A percentile compares a stretch with the other conserved stretches of the same genome.
phyloP scores from a whole-genome alignment of 805 yeast genomes.

The Zygosaccharomyces rouxii region DNA sequence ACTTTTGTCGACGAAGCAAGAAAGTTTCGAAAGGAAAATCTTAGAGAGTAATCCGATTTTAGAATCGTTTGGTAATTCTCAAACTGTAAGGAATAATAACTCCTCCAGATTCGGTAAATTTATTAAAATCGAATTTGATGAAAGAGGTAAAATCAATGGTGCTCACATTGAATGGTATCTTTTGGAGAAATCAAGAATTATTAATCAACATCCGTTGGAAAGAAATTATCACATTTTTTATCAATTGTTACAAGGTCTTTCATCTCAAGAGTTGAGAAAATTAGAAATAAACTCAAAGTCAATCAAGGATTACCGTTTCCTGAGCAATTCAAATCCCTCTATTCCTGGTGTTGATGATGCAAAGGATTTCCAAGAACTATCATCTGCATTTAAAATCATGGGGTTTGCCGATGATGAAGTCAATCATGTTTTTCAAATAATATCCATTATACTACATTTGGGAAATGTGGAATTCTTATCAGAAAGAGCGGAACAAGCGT shows the following conservation, averaged over 20 bases:
- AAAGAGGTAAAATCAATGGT: slow-evolving; percentile 64
- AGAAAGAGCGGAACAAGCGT: slow-evolving; percentile 71
- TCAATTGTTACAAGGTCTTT: slow-evolving; percentile 70
- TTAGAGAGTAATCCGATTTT: slow-evolving; percentile 91
- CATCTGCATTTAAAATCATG: slow-evolving; percentile 66
- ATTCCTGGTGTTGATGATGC: slow-evolving; percentile 77
- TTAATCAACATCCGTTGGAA: slow-evolving; percentile 67
- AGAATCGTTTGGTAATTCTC: slow-evolving; percentile 96
- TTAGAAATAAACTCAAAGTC: slow-evolving; percentile 40
- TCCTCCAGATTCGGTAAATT: slow-evolving; percentile 97
- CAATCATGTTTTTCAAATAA: slow-evolving; percentile 53
- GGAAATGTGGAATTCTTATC: slow-evolving; percentile 79
- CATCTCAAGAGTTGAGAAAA: slow-evolving; percentile 44
- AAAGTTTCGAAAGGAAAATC: slow-evolving; percentile 74
- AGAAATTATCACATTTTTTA: slow-evolving; percentile 93
- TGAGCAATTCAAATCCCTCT: slow-evolving; percentile 49
- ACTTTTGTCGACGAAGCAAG: slow-evolving; percentile 20
- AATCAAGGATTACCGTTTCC: slow-evolving; percentile 39
- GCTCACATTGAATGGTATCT: slow-evolving; percentile 94
- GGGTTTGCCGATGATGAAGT: slow-evolving; percentile 59
- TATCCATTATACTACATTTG: slow-evolving; percentile 75
- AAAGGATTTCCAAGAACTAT: slow-evolving; percentile 57
- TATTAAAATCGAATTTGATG: slow-evolving; percentile 73
- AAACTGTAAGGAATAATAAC: slow-evolving; percentile 87
- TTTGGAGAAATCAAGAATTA: slow-evolving; percentile 89